Conservation (phyloP, 176 grass and related monocot genomes). For the bread wheat (Triticum aestivum) region DNA sequence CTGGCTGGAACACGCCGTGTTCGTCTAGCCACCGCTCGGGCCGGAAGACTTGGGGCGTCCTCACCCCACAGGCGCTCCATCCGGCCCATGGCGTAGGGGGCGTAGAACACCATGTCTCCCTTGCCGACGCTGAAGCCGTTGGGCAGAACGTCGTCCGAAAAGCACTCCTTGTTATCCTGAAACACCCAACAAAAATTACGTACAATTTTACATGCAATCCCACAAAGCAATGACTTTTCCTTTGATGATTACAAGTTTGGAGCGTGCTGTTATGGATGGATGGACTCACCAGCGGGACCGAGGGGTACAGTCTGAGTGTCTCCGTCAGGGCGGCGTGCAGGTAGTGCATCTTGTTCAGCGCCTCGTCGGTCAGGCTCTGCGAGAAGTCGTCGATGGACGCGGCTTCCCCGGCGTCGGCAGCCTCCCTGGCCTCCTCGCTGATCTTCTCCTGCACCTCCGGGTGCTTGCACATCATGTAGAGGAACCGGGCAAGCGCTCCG, state of each 20-base stretch:
- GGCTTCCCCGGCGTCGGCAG: neutral
- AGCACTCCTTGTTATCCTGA: slow-evolving; percentile 70
- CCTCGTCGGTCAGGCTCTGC: slow-evolving; percentile 48
- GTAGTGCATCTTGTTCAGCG: slow-evolving; percentile 68
- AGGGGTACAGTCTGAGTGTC: slow-evolving; percentile 61
- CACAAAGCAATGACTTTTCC: neutral
- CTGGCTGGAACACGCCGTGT: slow-evolving; percentile 33
- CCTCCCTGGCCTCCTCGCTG: slow-evolving; percentile 29
- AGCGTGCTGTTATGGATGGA: neutral
- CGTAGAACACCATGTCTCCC: slow-evolving; percentile 62
- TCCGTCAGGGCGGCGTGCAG: slow-evolving; percentile 58
- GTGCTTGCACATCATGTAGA: slow-evolving; percentile 69
- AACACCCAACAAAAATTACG: neutral
- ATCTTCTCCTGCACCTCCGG: slow-evolving; percentile 54
- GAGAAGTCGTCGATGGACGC: slow-evolving; percentile 40
- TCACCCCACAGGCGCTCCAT: slow-evolving; percentile 67
- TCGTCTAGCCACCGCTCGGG: slow-evolving; percentile 68
- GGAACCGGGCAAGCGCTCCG: slow-evolving; percentile 54
- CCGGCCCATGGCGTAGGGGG: slow-evolving; percentile 69
- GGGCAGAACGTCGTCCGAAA: slow-evolving; percentile 51
- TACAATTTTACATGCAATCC: neutral
- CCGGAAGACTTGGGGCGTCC: slow-evolving; percentile 45
- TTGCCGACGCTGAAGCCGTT: slow-evolving; percentile 51
- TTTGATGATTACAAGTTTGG: neutral
- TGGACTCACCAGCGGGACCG: slow-evolving; percentile 46